Evolutionary conservation across 768 basidiomycete species (phyloP).

Genomic region (Paxillus ammoniavirescens): DNA sequence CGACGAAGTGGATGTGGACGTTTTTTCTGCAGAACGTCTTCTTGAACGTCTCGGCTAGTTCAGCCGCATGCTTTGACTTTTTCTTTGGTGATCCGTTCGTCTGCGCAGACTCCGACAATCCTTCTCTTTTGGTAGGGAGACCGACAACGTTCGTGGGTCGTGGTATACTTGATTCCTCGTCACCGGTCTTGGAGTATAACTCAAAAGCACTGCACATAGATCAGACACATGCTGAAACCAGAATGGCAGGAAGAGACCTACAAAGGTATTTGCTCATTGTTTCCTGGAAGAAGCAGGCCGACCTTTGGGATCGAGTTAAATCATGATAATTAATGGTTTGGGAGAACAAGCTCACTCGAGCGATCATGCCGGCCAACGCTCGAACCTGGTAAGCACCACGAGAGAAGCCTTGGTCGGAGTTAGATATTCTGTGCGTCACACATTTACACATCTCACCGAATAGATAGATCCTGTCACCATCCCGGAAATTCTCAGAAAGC

Average conservation of each 20-base stretch:
- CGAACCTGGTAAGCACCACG: constrained; percentile 49
- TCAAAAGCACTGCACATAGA: constrained; percentile 35
- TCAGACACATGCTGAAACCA: not conserved
- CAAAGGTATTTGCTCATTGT: constrained; percentile 43
- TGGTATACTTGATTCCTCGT: constrained; percentile 10
- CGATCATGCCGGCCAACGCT: constrained; percentile 43
- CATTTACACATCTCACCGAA: constrained; percentile 32
- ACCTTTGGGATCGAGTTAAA: constrained; percentile 27
- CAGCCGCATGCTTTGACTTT: constrained; percentile 14
- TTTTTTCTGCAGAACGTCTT: constrained; percentile 33
- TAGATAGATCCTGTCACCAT: constrained; percentile 40
- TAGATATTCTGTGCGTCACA: not conserved
- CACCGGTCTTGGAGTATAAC: constrained; percentile 31
- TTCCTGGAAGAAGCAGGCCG: constrained; percentile 40
- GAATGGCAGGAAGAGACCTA: constrained; percentile 6
- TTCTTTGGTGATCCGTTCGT: constrained; percentile 5
- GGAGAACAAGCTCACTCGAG: constrained; percentile 26
- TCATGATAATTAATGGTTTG: too few species aligned
- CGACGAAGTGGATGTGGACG: constrained; percentile 43
- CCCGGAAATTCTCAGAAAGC: constrained; percentile 38
- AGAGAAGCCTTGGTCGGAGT: constrained; percentile 37
- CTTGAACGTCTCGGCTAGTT: constrained; percentile 30
- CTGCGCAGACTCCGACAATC: too few species aligned
- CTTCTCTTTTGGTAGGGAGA: constrained; percentile 1
- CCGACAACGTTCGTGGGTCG: constrained; percentile 12